These are phyloP conservation scores for Geotrichum reessii DNA, from an alignment of 1,139 yeast species.

Conservation along the genomic window DNA sequence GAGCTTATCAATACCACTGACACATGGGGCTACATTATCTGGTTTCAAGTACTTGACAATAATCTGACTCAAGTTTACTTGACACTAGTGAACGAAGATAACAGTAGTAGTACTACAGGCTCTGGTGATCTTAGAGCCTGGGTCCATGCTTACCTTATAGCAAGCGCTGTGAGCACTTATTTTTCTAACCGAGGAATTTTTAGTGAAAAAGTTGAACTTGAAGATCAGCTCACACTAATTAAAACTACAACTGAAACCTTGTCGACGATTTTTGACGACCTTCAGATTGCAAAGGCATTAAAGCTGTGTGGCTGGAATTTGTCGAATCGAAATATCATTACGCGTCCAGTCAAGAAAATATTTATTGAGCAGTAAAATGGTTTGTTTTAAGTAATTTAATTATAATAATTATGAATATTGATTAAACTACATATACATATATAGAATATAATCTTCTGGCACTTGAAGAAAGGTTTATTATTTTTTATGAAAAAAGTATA, in stretches of 20 bases:
- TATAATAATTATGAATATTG: neutral
- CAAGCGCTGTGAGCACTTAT: slow-evolving; percentile 16
- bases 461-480: no score
- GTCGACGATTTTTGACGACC: slow-evolving; percentile 25
- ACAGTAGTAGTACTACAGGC: slow-evolving; percentile 14
- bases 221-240: slow-evolving; percentile 24
- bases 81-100: slow-evolving; percentile 21
- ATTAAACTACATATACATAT: neutral
- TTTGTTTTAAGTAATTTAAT: neutral
- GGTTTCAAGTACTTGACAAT: slow-evolving; percentile 16
- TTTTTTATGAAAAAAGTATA: no score
- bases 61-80: slow-evolving; percentile 22
- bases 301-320: slow-evolving; percentile 29
- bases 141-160: slow-evolving; percentile 34
- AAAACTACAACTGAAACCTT: slow-evolving; percentile 24
- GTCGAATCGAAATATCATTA: slow-evolving; percentile 6
- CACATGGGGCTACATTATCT: slow-evolving; percentile 24
- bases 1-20: slow-evolving; percentile 18
- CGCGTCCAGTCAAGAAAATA: slow-evolving; percentile 14
- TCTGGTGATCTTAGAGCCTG: slow-evolving; percentile 30
- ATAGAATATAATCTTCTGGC: no score
- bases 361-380: slow-evolving; percentile 1
- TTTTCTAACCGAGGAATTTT: neutral
- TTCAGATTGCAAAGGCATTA: slow-evolving; percentile 25
- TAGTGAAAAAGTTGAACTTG: neutral